Evolutionary conservation across 106 monocot genomes (phyloP), one percentile per base, ranked within the genome.

Genomic region (Allium fistulosum): DNA sequence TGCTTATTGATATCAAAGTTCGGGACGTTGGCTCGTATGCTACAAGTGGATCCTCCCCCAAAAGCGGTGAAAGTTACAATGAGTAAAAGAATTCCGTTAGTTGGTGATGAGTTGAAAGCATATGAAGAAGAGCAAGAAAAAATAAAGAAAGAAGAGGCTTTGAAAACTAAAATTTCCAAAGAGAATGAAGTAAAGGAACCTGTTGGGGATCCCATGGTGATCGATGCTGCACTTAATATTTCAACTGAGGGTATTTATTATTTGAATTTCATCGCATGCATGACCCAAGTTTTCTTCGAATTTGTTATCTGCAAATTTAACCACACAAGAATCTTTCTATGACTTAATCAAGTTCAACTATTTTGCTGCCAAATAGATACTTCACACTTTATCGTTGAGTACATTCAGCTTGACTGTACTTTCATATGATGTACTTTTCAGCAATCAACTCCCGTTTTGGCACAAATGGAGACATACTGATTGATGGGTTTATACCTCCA

Each of bases 21-120:
- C 89, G 92, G 97, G 26, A 92, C 97, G 26, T 80, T 97, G 47
- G 92, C 97, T 59, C 92, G 97, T 57, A 97, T 97, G 97, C 92
- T 97, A 76, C 92, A 97, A 84, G 97, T 85, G 57, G 97, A 97
- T 74, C 97, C 97, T 57, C 97, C 97, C 22, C 92, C 97, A 11
- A 97, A 97, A 82, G 97, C 92, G 72, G 97, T 97, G 48, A 97
- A 97, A 57, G 97, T 97, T 73, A 90, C 75, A 16, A 73, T 92
- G 79, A 84, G 92, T 68, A 89, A 90, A 70, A 89, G 97, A 68
- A 74, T 97, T 75, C 97, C 92, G 60, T 84, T 97, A 52, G 89
- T 72, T 63, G 97, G 97, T 15, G 97, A 97, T 58, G 97, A 92
- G 69, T 74, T 97, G 65, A 92, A 87, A 79, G 89, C 88, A 46